Evolutionary conservation across 139 green algal species (phyloP).

Genomic region (Chlamydomonas schloesseri): DNA sequence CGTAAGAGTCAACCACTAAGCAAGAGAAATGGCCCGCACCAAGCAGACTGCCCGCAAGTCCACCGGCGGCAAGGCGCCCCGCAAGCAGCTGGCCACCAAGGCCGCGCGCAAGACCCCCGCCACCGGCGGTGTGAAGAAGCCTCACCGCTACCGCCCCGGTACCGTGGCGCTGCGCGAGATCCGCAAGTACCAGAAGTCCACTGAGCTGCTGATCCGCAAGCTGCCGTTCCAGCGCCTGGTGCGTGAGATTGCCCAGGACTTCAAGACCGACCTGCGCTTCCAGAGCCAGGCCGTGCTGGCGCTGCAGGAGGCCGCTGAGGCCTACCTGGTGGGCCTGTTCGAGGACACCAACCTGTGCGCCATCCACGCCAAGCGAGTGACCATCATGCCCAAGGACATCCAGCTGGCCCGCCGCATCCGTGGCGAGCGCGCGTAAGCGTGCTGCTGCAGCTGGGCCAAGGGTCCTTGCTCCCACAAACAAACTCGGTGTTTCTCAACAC

Average conservation of each 20-base stretch:
- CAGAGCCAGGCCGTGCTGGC: conserved; percentile 79
- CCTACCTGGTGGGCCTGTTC: conserved; percentile 95
- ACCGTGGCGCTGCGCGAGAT: conserved; percentile 93
- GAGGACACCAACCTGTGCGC: conserved; percentile 97
- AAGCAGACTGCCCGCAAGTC: conserved; percentile 98
- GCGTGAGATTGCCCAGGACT: conserved; percentile 97
- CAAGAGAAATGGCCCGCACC: conserved; percentile 59
- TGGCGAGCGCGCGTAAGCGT: conserved; percentile 40
- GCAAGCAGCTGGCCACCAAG: conserved; percentile 93
- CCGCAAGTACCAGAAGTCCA: conserved; percentile 95
- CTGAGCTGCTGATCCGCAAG: conserved; percentile 94
- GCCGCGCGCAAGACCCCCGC: conserved; percentile 90
- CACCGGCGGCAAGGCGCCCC: conserved; percentile 92
- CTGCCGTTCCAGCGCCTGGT: conserved; percentile 88
- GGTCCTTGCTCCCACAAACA: too few relatives aligned
- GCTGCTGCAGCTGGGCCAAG: too few relatives aligned
- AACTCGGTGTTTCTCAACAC: too few relatives aligned
- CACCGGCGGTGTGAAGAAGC: conserved; percentile 93
- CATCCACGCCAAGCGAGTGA: conserved; percentile 93
- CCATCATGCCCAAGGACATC: conserved; percentile 96
- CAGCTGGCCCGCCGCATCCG: conserved; percentile 93
- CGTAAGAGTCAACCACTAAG: too few relatives aligned
- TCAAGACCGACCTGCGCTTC: conserved; percentile 99
- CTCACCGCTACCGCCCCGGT: conserved; percentile 88
- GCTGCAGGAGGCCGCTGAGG: conserved; percentile 69